These are phyloP conservation scores for Calonectria montana DNA, from an alignment of 2,329 filamentous ascomycete species.

Conservation along the genomic window DNA sequence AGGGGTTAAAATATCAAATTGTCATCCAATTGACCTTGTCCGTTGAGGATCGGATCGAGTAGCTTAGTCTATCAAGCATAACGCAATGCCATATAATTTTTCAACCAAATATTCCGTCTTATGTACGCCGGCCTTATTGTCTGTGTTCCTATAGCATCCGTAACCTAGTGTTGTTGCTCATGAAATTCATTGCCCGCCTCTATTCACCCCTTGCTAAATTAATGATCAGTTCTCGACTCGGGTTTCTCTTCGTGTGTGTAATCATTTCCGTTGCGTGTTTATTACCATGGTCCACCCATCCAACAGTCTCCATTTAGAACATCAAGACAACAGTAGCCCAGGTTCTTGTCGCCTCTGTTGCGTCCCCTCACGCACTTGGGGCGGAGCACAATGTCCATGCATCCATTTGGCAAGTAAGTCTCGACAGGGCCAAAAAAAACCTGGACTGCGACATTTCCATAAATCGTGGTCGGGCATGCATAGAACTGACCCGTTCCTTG, in stretches of 20 bases:
- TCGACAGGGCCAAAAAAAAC: neutral
- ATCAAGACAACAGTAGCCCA: conserved; percentile 3
- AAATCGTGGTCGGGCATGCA: neutral
- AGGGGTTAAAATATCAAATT: conserved; percentile 10
- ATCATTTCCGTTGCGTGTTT: neutral
- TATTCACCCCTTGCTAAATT: neutral
- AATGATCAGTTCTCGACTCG: neutral
- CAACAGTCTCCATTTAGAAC: conserved; percentile 5
- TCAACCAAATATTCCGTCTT: neutral
- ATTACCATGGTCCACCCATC: neutral
- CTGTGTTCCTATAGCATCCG: neutral
- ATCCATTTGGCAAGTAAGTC: neutral
- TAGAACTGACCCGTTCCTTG: neutral
- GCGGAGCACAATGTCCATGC: neutral
- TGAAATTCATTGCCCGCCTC: neutral
- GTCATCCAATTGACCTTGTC: neutral
- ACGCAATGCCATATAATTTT: conserved; percentile 15
- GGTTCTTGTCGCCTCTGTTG: neutral
- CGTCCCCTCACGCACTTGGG: neutral
- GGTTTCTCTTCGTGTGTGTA: neutral
- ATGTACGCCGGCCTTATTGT: neutral
- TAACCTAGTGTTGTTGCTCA: neutral
- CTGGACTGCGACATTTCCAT: neutral
- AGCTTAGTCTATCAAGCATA: conserved; percentile 1
- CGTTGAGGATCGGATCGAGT: neutral